Percentiles rank a stretch among this genome's conserved stretches.
phyloP scores from a whole-genome alignment of 2,329 filamentous ascomycete species.

The Fusarium succisae region DNA sequence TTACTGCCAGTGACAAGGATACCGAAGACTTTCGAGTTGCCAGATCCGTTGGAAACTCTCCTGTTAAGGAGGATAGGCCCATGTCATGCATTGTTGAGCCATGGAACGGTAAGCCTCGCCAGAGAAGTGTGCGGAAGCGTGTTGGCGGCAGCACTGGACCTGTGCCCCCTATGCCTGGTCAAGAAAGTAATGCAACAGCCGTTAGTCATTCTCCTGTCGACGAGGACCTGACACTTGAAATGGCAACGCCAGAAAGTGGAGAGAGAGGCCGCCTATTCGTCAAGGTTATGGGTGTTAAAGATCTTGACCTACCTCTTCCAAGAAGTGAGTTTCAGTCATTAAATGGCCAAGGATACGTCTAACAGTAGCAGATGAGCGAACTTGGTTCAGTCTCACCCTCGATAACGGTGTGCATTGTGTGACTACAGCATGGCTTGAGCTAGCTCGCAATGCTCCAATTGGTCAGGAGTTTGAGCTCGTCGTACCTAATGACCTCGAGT shows the following conservation, averaged over 20 bases:
- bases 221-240: constrained; percentile 67
- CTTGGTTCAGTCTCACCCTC: constrained; percentile 95
- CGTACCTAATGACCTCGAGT: constrained; percentile 97
- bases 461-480: constrained; percentile 98
- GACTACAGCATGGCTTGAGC: constrained; percentile 93
- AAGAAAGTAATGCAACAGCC: constrained; percentile 79
- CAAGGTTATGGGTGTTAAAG: constrained; percentile 98
- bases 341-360: constrained; percentile 17
- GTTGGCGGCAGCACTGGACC: constrained; percentile 61
- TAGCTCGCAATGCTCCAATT: constrained; percentile 91
- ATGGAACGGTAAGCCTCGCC: constrained; percentile 85
- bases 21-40: constrained; percentile 63
- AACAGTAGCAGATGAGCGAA: constrained; percentile 75
- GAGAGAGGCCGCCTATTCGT: constrained; percentile 94
- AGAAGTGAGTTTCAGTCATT: constrained; percentile 72
- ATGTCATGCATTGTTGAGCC: constrained; percentile 97
- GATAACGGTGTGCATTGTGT: constrained; percentile 98
- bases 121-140: constrained; percentile 69
- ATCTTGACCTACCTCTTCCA: constrained; percentile 89
- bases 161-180: constrained; percentile 85
- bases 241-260: constrained; percentile 76
- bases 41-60: constrained; percentile 73
- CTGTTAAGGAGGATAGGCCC: constrained; percentile 79
- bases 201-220: constrained; percentile 74
- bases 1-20: constrained; percentile 86